These are phyloP conservation scores for Tausonia pullulans DNA, from an alignment of 1,284 basidiomycete species.

Conservation along the genomic window DNA sequence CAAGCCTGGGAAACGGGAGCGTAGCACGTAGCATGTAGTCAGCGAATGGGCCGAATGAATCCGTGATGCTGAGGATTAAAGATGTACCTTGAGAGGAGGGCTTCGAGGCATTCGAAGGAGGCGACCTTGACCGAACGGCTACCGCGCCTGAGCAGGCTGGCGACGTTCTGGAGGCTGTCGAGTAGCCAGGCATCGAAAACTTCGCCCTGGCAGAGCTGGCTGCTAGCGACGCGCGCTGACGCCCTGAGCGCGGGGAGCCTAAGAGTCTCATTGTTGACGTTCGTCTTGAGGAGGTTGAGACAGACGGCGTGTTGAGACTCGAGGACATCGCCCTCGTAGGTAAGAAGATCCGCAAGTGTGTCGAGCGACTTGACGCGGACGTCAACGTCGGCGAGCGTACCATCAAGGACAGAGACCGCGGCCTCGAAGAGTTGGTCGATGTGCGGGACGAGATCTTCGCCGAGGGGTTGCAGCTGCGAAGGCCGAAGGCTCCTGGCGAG, in stretches of 20 bases:
- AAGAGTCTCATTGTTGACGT: conserved; percentile 50
- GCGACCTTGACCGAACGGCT: conserved; percentile 68
- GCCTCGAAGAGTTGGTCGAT: conserved; percentile 60
- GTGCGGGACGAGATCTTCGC: conserved; percentile 36
- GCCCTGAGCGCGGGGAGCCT: conserved; percentile 39
- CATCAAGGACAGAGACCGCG: conserved; percentile 57
- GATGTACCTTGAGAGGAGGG: conserved; percentile 53
- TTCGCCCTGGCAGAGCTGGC: conserved; percentile 32
- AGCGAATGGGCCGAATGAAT: not conserved
- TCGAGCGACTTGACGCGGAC: conserved; percentile 74
- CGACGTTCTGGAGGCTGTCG: conserved; percentile 62
- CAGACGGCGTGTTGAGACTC: conserved; percentile 29
- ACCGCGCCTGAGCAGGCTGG: conserved; percentile 65
- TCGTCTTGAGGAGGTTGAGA: conserved; percentile 58
- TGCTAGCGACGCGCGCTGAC: conserved; percentile 37
- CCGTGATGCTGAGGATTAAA: conserved; percentile 3
- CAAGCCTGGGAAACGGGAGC: conserved; percentile 43
- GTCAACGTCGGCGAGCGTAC: conserved; percentile 79
- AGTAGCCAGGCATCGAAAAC: conserved; percentile 63
- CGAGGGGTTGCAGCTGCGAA: conserved; percentile 26
- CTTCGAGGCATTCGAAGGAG: conserved; percentile 65
- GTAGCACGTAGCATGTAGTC: conserved; percentile 6
- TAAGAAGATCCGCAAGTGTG: conserved; percentile 72
- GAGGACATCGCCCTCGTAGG: conserved; percentile 63
- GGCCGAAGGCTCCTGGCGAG: conserved; percentile 38